Conservation (phyloP, 1,284 basidiomycete species). For the Cutaneotrichosporon mucoides region DNA sequence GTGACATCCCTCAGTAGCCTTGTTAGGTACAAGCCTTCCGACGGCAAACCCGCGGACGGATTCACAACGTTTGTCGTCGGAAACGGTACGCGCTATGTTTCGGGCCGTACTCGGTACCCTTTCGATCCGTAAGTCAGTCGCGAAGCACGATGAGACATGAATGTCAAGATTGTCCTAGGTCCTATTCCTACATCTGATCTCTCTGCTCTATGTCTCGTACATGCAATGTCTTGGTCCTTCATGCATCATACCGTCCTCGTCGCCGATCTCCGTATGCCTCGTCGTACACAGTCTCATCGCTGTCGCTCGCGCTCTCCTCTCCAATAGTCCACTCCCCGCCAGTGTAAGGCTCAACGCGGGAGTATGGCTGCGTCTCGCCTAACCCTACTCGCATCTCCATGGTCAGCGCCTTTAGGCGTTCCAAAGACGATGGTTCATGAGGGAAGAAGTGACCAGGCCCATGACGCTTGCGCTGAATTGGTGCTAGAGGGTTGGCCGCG, state of each 20-base stretch:
- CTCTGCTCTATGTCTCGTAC: not conserved
- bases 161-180: no score
- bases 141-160: no score
- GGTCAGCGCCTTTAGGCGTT: slow-evolving; percentile 26
- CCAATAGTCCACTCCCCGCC: slow-evolving; percentile 11
- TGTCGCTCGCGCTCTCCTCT: slow-evolving; percentile 13
- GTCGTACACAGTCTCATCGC: slow-evolving; percentile 1
- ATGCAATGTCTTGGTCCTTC: not conserved
- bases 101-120: no score
- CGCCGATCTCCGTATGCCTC: not conserved
- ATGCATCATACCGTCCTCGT: not conserved
- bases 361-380: not conserved
- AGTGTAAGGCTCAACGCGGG: not conserved
- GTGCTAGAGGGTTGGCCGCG: slow-evolving; percentile 16
- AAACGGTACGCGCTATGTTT: no score
- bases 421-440: slow-evolving; percentile 28
- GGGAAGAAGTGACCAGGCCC: slow-evolving; percentile 35
- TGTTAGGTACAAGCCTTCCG: no score
- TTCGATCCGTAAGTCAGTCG: no score
- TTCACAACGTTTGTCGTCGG: no score
- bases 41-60: no score
- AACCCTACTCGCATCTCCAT: slow-evolving; percentile 28
- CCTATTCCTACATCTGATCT: not conserved
- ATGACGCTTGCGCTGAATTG: not conserved
- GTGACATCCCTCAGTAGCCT: no score